Base-by-base conservation (phyloP, 306 rosid species). In the Cucurbita pepo region DNA sequence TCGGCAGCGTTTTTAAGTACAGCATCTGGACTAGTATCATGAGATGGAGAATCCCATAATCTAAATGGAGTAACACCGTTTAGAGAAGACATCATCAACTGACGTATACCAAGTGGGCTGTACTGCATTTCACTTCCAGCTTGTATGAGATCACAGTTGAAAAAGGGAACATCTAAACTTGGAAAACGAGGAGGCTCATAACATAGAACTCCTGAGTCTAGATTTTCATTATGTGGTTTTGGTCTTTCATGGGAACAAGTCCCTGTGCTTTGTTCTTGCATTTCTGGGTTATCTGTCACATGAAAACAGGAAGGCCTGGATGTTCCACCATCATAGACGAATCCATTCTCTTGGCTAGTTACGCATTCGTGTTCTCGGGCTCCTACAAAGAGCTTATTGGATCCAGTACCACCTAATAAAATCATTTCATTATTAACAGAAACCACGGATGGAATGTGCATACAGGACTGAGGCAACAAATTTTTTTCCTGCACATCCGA, bases 121-220 rank as follows among this genome's bases (percentile, higher is more conserved):
- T 89, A 95, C 55, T 89, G 97, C 95, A 88, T 85, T 78, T 95
- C 96, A 57, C 82, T 81, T 37, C 96, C 89, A 48, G 89, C 75
- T 74, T 91, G 96, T 79, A 81, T 48, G 79, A 95, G 99, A 86
- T 95, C 99, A 77, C 99, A 95, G 80, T 93, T 95, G 64, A 95
- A 85, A 85, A 95, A 95, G 59, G 99, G 99, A 77, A 85, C 71
- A 77, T 95, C 99, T 82, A 84, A 79, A 77, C 96, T 88, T 43
- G 99, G 96, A 81, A 95, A 91, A 63, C 93, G 91, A 59, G 99
- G 99, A 48, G 99, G 99, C 73, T 91, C 96, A 72, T 95, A 95
- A 74, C 91, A 95, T 8, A 91, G 88, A 74, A 81, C 73, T 71
- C 97, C 90, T 5, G 83, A 75, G 69, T 88, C 90, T 78, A 70